Percentiles rank a stretch among this genome's conserved stretches.
Evolutionary conservation across 2,329 filamentous ascomycete genomes (phyloP).

Genomic region (Pseudopithomyces chartarum): DNA sequence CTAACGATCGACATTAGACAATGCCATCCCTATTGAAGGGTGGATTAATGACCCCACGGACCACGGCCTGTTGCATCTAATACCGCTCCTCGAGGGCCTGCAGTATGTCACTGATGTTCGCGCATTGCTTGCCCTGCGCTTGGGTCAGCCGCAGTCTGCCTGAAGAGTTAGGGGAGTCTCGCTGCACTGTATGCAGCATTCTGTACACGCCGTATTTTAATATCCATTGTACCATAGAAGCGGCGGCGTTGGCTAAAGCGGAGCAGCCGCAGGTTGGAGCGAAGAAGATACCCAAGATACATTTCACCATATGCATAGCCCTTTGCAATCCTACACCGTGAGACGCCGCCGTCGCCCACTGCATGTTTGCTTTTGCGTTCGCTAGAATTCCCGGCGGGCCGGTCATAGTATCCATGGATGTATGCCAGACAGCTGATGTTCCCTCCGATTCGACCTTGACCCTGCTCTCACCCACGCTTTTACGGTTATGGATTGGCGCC

Average conservation of each 20-base stretch:
- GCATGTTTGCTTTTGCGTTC: slow-evolving; percentile 25
- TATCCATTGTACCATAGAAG: slow-evolving; percentile 39
- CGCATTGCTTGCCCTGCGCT: slow-evolving; percentile 83
- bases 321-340: background rate
- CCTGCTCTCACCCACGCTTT: slow-evolving; percentile 13
- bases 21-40: slow-evolving; percentile 97
- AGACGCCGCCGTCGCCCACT: slow-evolving; percentile 13
- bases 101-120: slow-evolving; percentile 97
- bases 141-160: slow-evolving; percentile 67
- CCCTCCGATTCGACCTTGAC: slow-evolving; percentile 9
- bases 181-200: slow-evolving; percentile 14
- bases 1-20: slow-evolving; percentile 66
- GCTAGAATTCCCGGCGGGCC: slow-evolving; percentile 13
- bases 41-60: slow-evolving; percentile 99
- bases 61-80: slow-evolving; percentile 88
- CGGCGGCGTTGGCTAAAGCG: slow-evolving; percentile 22
- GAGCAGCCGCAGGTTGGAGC: slow-evolving; percentile 33
- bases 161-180: slow-evolving; percentile 22
- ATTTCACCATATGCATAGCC: slow-evolving; percentile 5
- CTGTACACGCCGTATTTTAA: slow-evolving; percentile 25
- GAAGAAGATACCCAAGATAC: slow-evolving; percentile 40
- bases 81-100: slow-evolving; percentile 89
- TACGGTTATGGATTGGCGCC: slow-evolving; percentile 16
- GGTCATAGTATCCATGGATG: too few relatives aligned
- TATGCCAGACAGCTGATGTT: background rate